These are phyloP conservation scores for Phaseolus coccineus DNA, from an alignment of 331 rosid species.

Conservation along the genomic window DNA sequence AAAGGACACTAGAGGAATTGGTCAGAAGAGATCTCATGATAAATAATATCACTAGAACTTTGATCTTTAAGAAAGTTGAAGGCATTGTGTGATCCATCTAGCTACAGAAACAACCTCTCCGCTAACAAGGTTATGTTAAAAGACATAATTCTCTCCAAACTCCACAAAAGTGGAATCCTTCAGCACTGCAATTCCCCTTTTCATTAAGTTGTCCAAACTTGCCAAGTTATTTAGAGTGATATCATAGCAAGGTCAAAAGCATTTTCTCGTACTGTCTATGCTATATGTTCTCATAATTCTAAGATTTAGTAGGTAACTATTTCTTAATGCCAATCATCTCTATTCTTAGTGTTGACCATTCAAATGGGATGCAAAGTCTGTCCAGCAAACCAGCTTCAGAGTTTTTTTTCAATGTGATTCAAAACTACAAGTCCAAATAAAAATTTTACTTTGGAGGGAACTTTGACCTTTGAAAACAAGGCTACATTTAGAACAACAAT, in stretches of 20 bases:
- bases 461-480: not conserved
- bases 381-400: slow-evolving; percentile 28
- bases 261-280: not conserved
- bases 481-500: slow-evolving; percentile 7
- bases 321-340: not conserved
- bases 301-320: not conserved
- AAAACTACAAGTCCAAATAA: slow-evolving; percentile 22
- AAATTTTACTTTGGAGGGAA: slow-evolving; percentile 29
- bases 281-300: not conserved
- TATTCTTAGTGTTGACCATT: not conserved
- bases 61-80: not conserved
- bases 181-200: slow-evolving; percentile 1
- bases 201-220: slow-evolving; percentile 18
- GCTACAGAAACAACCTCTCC: slow-evolving; percentile 1
- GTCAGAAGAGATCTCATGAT: not conserved
- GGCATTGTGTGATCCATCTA: not conserved
- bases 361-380: slow-evolving; percentile 22
- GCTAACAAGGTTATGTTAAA: not conserved
- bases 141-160: slow-evolving; percentile 3
- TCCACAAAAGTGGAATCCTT: not conserved
- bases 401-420: not conserved
- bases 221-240: not conserved
- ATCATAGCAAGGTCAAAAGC: not conserved
- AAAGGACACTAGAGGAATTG: not conserved
- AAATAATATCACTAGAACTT: not conserved